Conservation (phyloP, 2,329 filamentous ascomycete species). For the Graphilbum ipis-grandicollis region DNA sequence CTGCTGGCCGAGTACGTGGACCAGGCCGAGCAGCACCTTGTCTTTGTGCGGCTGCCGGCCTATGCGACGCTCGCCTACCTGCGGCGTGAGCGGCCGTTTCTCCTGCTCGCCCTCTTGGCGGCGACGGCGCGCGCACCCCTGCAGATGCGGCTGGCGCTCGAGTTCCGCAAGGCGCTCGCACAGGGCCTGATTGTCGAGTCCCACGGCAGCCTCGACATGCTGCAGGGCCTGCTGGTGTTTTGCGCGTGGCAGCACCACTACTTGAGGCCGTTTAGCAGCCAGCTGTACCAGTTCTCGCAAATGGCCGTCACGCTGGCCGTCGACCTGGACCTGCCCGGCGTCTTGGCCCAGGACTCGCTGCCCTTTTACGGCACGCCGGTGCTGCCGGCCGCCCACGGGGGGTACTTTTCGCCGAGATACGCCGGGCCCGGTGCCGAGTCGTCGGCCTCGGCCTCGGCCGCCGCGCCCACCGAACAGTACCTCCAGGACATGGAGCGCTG, state of each 20-base stretch:
- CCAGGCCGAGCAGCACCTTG: slow-evolving; percentile 4
- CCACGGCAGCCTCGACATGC: slow-evolving; percentile 7
- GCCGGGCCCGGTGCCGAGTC: too few relatives aligned
- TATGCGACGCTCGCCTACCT: slow-evolving; percentile 6
- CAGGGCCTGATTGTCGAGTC: slow-evolving; percentile 10
- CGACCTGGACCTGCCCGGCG: slow-evolving; percentile 7
- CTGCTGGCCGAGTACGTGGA: slow-evolving; percentile 4
- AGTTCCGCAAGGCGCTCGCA: slow-evolving; percentile 9
- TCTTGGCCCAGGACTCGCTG: too few relatives aligned
- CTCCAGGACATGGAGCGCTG: slow-evolving; percentile 7
- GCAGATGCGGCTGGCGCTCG: slow-evolving; percentile 7
- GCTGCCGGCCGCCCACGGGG: too few relatives aligned
- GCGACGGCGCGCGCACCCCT: slow-evolving; percentile 3
- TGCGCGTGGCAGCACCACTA: slow-evolving; percentile 10
- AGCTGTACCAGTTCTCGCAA: slow-evolving; percentile 11
- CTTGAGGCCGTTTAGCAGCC: slow-evolving; percentile 6
- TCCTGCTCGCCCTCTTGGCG: slow-evolving; percentile 9
- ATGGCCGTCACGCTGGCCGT: slow-evolving; percentile 9
- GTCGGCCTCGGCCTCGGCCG: too few relatives aligned
- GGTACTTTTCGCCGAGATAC: too few relatives aligned
- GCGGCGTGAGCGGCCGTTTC: slow-evolving; percentile 8
- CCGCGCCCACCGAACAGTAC: slow-evolving; percentile 1
- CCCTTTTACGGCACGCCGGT: too few relatives aligned
- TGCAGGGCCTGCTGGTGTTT: slow-evolving; percentile 11
- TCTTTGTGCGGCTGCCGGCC: slow-evolving; percentile 8